phyloP scores from a whole-genome alignment of 2,329 filamentous ascomycete genomes.

The Fusarium concolor region DNA sequence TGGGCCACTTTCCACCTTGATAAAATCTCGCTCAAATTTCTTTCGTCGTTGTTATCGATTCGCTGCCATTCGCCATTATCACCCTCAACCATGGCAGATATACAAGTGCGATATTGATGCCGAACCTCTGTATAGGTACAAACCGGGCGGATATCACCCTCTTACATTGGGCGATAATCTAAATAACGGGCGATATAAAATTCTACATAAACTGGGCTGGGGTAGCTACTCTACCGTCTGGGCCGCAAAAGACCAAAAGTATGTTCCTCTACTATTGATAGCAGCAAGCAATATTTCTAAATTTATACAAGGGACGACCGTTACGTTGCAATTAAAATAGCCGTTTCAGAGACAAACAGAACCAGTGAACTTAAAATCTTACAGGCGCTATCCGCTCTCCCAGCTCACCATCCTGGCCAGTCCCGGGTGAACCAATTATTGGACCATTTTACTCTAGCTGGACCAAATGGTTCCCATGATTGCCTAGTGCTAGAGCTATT shows the following conservation, averaged over 20 bases:
- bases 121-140: conserved; percentile 18
- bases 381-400: neutral
- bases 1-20: too few species aligned
- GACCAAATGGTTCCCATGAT: conserved; percentile 24
- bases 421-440: conserved; percentile 2
- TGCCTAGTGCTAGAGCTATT: conserved; percentile 26
- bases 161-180: conserved; percentile 55
- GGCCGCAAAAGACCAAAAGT: conserved; percentile 53
- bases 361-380: conserved; percentile 7
- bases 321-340: conserved; percentile 36
- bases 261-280: neutral
- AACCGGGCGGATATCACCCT: conserved; percentile 56
- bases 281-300: neutral
- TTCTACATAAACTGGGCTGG: conserved; percentile 59
- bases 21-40: too few species aligned
- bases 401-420: neutral
- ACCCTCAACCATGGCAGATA: neutral
- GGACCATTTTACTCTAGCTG: conserved; percentile 16
- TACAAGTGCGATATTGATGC: conserved; percentile 25
- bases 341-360: neutral
- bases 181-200: conserved; percentile 52
- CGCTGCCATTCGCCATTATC: neutral
- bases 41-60: too few species aligned
- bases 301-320: neutral
- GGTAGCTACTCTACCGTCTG: conserved; percentile 59